Evolutionary conservation across 2,329 filamentous ascomycete genomes (phyloP), one percentile per base, ranked within the genome.

Genomic region (Phaeosphaeria sp.): DNA sequence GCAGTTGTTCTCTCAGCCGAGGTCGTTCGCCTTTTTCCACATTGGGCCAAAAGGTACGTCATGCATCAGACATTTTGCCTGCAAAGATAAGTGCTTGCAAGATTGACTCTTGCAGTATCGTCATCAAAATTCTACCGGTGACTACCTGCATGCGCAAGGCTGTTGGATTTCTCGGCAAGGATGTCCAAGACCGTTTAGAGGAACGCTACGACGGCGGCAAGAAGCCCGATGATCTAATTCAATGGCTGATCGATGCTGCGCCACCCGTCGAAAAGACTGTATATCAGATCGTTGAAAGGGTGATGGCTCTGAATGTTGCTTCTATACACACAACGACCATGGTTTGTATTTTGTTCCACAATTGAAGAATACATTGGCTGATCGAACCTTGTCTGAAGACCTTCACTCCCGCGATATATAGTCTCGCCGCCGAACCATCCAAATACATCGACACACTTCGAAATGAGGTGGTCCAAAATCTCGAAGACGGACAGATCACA

Each of bases 251-350:
- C 18, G 42, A 44, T 21, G 42, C 42, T 22, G 42, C 42, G 42
- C 42, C 42, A 9, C 42, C 42, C 11, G 21, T 44, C 15, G 42
- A 44, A n/a, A 20, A 22, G 42, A 20, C 42, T n/a, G 42, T 44
- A 9, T 22, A 20, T 11, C 42, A 44, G n/a, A 44, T 44, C 18
- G 42, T 44, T n/a, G 42, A 44, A 15, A 20, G 42, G 9, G 21
- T 44, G 18, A 44, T 44, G 42, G 42, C 42, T 22, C 21, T 44
- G n/a, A 44, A 44, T 44, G 42, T 44, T 44, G 42, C 42, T 44
- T 44, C 42, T n/a, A 44, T 44, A 9, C 42, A 44, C 42, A 44
- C 42, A 7, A 44, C 42, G 11, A 44, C 42, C n/a, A 44, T 44
- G 42, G 42, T 44, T 7, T 21, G 21, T 9, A 9, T 22, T 22